Evolutionary conservation across 1,284 basidiomycete genomes (phyloP), one percentile per base, ranked within the genome.

Genomic region (Puccinia hordei): DNA sequence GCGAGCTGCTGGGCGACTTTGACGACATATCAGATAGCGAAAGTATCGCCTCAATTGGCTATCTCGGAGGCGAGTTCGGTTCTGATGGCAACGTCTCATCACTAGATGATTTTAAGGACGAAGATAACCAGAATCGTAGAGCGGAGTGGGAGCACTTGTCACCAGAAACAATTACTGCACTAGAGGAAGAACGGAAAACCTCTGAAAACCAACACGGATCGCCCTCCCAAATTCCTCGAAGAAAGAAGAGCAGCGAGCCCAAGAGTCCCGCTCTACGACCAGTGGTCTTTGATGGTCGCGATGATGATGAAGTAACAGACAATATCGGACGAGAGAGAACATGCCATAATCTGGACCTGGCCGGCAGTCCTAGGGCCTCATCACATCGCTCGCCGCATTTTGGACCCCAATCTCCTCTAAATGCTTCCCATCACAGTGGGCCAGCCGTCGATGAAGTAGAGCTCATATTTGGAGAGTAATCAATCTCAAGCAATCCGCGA

Each of bases 11-110:
- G 12, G 76, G 76, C 30, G 76, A 79, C 35, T 79, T 79, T 51
- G 76, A 79, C 41, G 76, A 79, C 33, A 79, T 79, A 19, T 79
- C 76, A n/a, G 76, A 79, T 63, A 79, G 66, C 17, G 76, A 79
- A 51, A 79, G 76, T 24, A 72, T 79, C 22, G 76, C 66, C 15
- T 79, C 76, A 6, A 79, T 79, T 63, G 68, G 68, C n/a, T 79
- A 72, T 57, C 68, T 79, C 8, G 76, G 76, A 0, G 76, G 66
- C 22, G 76, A 79, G 53, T 79, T 79, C 63, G 76, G 76, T 2
- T 38, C 41, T 10, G 76, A 79, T 46, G 76, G 68, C 8, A 30
- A 38, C 6, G 68, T 41, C 2, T 27, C 76, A 59, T 71, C 66
- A n/a, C 30, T 59, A 2, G 76, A 79, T 59, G 76, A 79, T 30